Percentiles rank a stretch among this genome's conserved stretches.
These are phyloP conservation scores for Boletus tylopilopsis DNA, from an alignment of 768 basidiomycete species.

Conservation along the genomic window DNA sequence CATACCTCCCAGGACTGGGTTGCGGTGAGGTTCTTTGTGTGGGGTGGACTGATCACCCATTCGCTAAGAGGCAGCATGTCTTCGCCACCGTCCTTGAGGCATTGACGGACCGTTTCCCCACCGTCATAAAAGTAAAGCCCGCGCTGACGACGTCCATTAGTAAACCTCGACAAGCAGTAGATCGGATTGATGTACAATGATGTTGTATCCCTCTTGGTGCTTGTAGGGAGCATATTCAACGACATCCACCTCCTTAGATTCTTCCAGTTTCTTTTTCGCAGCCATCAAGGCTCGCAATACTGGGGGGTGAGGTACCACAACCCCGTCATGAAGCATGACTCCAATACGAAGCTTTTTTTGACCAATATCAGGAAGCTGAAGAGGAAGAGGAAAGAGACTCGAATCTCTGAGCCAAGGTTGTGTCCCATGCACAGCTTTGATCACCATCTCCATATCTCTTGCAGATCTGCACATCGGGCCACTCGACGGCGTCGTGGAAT, in stretches of 20 bases:
- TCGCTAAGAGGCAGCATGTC: constrained; percentile 33
- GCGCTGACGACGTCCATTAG: constrained; percentile 18
- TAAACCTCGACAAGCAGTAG: not conserved
- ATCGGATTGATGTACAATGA: constrained; percentile 26
- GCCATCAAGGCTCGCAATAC: constrained; percentile 37
- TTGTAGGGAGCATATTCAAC: constrained; percentile 34
- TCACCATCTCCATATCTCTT: constrained; percentile 23
- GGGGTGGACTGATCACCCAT: constrained; percentile 33
- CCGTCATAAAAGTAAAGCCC: constrained; percentile 39
- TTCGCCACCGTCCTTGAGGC: constrained; percentile 31
- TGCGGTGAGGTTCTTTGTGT: constrained; percentile 22
- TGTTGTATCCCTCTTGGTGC: constrained; percentile 31
- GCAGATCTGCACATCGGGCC: constrained; percentile 29
- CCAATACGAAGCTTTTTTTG: constrained; percentile 30
- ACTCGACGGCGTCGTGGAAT: constrained; percentile 5
- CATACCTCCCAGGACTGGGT: constrained; percentile 30
- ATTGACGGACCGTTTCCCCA: constrained; percentile 25
- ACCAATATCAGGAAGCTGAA: constrained; percentile 21
- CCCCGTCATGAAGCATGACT: constrained; percentile 33
- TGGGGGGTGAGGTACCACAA: constrained; percentile 41
- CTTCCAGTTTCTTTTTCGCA: constrained; percentile 33
- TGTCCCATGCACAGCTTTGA: constrained; percentile 22
- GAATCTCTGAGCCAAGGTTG: constrained; percentile 43
- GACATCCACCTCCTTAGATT: constrained; percentile 33
- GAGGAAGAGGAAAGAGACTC: constrained; percentile 28